A percentile compares a stretch with the other conserved stretches of the same genome.
These are phyloP conservation scores for Halteria grandinella DNA, from an alignment of 73 alveolate species.

Conservation along the genomic window DNA sequence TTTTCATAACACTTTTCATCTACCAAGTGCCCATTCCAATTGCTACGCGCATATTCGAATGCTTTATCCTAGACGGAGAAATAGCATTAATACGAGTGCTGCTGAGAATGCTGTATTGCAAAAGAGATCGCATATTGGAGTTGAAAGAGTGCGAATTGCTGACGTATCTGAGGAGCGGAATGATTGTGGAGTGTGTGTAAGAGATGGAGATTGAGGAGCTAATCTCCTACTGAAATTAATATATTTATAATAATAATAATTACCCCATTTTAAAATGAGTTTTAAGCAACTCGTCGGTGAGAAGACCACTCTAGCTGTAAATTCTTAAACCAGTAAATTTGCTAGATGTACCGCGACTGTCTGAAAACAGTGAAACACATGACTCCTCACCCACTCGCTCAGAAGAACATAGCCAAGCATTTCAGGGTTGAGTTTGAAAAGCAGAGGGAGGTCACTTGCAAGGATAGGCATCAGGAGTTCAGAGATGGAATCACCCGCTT, in stretches of 20 bases:
- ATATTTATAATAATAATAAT: too few species aligned
- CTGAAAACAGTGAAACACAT: slow-evolving; percentile 11
- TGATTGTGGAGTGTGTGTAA: slow-evolving; percentile 9
- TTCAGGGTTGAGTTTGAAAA: slow-evolving; percentile 61
- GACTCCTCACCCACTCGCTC: slow-evolving; percentile 28
- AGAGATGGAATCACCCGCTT: slow-evolving; percentile 59
- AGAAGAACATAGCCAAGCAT: slow-evolving; percentile 28
- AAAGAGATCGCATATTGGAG: background rate
- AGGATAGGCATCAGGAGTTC: slow-evolving; percentile 53
- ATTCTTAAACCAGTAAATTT: too few species aligned
- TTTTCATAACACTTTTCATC: slow-evolving; percentile 20
- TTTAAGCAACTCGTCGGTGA: too few species aligned
- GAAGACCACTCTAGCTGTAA: too few species aligned
- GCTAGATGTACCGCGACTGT: slow-evolving; percentile 51
- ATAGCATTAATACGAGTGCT: background rate
- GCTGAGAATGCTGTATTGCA: slow-evolving; percentile 5
- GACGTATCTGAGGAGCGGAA: slow-evolving; percentile 12
- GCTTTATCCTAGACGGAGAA: slow-evolving; percentile 35
- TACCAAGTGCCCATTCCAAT: slow-evolving; percentile 14
- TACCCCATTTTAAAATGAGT: too few species aligned
- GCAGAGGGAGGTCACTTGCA: slow-evolving; percentile 8
- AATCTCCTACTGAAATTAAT: background rate
- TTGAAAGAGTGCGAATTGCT: background rate
- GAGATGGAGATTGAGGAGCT: slow-evolving; percentile 6
- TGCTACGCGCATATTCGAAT: slow-evolving; percentile 33